Percentiles rank a stretch among this genome's conserved stretches.
These are phyloP conservation scores for Takashimella koratensis DNA, from an alignment of 1,284 basidiomycete species.

Conservation along the genomic window DNA sequence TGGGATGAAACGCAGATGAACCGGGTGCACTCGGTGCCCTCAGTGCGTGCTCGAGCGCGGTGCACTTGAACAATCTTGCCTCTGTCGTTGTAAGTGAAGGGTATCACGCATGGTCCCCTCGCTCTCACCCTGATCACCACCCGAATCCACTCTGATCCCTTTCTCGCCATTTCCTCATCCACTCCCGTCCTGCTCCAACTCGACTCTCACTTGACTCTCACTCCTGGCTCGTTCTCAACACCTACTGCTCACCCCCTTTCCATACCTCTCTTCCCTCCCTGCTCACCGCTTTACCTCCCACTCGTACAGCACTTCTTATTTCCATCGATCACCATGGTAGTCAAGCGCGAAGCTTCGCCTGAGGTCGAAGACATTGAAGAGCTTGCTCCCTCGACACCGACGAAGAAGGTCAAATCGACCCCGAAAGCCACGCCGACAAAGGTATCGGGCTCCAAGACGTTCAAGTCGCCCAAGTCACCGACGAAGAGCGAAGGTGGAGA, in stretches of 20 bases:
- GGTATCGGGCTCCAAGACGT: too few relatives aligned
- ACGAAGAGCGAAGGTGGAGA: too few relatives aligned
- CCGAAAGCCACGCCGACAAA: background rate
- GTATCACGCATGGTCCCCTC: too few relatives aligned
- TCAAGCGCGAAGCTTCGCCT: background rate
- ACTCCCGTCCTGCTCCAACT: too few relatives aligned
- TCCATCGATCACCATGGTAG: background rate
- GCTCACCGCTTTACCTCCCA: background rate
- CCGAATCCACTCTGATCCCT: too few relatives aligned
- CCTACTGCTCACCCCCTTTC: background rate
- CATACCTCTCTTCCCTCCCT: background rate
- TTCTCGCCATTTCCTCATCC: too few relatives aligned
- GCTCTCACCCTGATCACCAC: too few relatives aligned
- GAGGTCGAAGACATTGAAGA: slow-evolving; percentile 3
- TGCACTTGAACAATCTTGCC: too few relatives aligned
- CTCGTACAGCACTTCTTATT: background rate
- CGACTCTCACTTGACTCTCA: too few relatives aligned
- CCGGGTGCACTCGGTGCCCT: background rate
- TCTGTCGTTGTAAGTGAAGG: too few relatives aligned
- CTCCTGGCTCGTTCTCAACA: background rate
- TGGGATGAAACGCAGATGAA: too few relatives aligned
- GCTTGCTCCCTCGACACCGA: background rate
- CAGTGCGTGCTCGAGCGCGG: background rate
- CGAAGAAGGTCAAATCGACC: slow-evolving; percentile 6
- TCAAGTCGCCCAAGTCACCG: slow-evolving; percentile 5